These are phyloP conservation scores for Coffea humblotiana DNA, from an alignment of 305 asterid species.

Conservation along the genomic window DNA sequence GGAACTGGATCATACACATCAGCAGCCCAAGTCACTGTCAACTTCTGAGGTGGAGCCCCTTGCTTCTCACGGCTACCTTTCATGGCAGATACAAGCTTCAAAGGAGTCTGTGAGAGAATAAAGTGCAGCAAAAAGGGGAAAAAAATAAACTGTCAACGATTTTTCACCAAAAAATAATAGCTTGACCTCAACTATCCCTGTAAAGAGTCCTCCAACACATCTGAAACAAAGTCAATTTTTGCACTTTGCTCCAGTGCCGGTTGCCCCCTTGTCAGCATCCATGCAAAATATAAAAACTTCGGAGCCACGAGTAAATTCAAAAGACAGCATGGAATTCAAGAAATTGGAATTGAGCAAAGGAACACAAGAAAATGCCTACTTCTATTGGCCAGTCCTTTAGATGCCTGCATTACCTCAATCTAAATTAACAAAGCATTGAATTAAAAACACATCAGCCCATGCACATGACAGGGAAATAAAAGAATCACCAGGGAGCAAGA, in stretches of 20 bases:
- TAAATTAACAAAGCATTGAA: not conserved
- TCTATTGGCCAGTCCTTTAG: not conserved
- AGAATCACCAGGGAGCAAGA: not conserved
- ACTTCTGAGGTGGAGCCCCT: conserved; percentile 56
- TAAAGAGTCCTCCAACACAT: conserved; percentile 8
- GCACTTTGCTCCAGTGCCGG: conserved; percentile 1
- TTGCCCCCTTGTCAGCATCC: conserved; percentile 1
- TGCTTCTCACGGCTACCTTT: conserved; percentile 89
- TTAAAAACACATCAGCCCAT: not conserved
- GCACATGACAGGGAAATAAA: conserved; percentile 2
- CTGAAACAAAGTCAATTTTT: not conserved
- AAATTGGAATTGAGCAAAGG: not conserved
- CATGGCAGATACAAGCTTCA: conserved; percentile 72
- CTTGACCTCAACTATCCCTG: conserved; percentile 1
- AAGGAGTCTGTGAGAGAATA: conserved; percentile 49
- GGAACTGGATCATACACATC: conserved; percentile 95
- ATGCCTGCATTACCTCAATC: not conserved
- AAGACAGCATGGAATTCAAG: not conserved
- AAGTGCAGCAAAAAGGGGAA: conserved; percentile 26
- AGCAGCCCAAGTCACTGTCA: conserved; percentile 79
- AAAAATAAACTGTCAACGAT: conserved; percentile 11
- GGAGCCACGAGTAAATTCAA: conserved; percentile 4
- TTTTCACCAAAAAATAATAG: conserved; percentile 3
- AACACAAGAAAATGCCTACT: not conserved
- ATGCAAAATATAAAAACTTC: not conserved